Percentiles rank a stretch among this genome's conserved stretches.
Conservation (phyloP, 2,329 filamentous ascomycete species). For the Curvularia verruculosa region DNA sequence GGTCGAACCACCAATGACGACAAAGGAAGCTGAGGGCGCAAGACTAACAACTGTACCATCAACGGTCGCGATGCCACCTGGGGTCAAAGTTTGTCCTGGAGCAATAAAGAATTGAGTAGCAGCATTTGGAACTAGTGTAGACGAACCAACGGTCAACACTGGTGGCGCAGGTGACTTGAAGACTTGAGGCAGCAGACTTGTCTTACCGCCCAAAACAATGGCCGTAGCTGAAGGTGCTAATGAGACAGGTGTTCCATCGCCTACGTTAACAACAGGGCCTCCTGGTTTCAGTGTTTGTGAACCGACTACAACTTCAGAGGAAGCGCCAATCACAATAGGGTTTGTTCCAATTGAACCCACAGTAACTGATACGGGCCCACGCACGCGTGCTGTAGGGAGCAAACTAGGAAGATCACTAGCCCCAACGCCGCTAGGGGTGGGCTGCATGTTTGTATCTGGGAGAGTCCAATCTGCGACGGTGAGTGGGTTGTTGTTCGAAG, state of each 20-base stretch:
- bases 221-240: constrained; percentile 39
- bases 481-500: constrained; percentile 13
- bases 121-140: constrained; percentile 52
- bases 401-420: constrained; percentile 8
- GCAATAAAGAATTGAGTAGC: constrained; percentile 54
- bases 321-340: constrained; percentile 42
- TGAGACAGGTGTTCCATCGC: constrained; percentile 39
- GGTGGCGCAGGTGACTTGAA: constrained; percentile 30
- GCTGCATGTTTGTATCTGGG: constrained; percentile 5
- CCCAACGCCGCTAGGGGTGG: constrained; percentile 8
- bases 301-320: constrained; percentile 43
- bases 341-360: constrained; percentile 35
- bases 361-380: constrained; percentile 15
- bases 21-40: constrained; percentile 46
- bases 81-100: constrained; percentile 46
- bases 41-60: constrained; percentile 51
- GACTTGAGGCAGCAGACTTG: constrained; percentile 32
- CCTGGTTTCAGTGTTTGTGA: constrained; percentile 46
- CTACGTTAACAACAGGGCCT: constrained; percentile 44
- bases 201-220: constrained; percentile 36
- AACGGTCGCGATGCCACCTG: constrained; percentile 49
- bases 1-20: constrained; percentile 51
- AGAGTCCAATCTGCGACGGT: constrained; percentile 25
- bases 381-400: constrained; percentile 10
- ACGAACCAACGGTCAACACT: constrained; percentile 50